phyloP scores from a whole-genome alignment of 78 protist species.

The Dictyostelium capitatum region DNA sequence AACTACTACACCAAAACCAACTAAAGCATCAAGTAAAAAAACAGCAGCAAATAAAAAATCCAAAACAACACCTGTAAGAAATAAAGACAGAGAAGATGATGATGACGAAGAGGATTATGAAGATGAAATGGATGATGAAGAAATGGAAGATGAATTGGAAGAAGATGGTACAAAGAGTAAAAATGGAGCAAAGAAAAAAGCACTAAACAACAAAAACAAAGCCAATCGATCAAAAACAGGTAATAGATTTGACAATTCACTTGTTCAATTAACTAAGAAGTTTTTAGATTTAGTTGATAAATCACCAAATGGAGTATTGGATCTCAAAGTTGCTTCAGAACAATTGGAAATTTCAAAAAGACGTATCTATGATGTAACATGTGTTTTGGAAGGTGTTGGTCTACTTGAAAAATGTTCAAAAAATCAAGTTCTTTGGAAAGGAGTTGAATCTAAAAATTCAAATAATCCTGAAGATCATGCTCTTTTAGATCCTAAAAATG shows the following conservation, averaged over 20 bases:
- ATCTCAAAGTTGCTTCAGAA: conserved; percentile 87
- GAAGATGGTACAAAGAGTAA: not conserved
- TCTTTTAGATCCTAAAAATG: conserved; percentile 41
- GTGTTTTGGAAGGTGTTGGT: conserved; percentile 97
- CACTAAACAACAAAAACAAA: not conserved
- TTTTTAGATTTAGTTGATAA: conserved; percentile 69
- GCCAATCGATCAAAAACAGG: not conserved
- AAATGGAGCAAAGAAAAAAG: too few relatives aligned
- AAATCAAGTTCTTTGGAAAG: conserved; percentile 94
- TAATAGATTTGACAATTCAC: conserved; percentile 69
- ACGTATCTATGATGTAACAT: conserved; percentile 97
- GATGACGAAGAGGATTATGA: conserved; percentile 1
- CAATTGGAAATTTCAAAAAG: conserved; percentile 92
- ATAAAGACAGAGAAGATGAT: not conserved
- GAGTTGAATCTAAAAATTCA: not conserved
- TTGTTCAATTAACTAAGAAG: conserved; percentile 62
- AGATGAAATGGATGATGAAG: not conserved
- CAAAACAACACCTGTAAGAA: not conserved
- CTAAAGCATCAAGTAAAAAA: not conserved
- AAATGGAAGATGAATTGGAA: not conserved
- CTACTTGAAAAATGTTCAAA: conserved; percentile 95
- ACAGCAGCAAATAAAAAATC: not conserved
- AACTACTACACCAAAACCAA: not conserved
- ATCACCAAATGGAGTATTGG: conserved; percentile 84
- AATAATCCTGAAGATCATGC: not conserved